Base-by-base conservation (phyloP, 1,139 yeast genomes). In the Petasospora fabianii region DNA sequence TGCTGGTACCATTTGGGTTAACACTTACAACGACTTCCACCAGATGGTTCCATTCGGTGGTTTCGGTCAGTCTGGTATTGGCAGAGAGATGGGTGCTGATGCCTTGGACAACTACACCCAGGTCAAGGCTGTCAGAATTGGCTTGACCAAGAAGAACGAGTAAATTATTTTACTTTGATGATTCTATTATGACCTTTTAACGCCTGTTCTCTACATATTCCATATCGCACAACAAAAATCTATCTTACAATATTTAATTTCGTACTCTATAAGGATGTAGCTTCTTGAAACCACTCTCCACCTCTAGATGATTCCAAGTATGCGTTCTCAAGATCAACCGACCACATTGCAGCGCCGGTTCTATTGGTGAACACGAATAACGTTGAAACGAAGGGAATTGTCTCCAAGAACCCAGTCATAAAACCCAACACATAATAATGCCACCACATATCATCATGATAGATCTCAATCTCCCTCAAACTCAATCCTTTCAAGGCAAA, bases 81-180 rank as follows among this genome's bases (percentile, higher is more conserved):
- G 96, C 60, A 83, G 95, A 70, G 96, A 86, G 73, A 79, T 86
- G 82, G 96, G 96, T 65, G 71, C 69, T 50, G 88, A 83, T 61
- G 95, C 88, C 41, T 75, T 86, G 58, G 85, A 81, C 55, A 83
- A 81, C 76, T 86, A 86, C 74, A 76, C 85, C 47, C 94, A 85
- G 69, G 68, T 69, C 56, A 85, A 85, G 76, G 84, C 94, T 45
- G 90, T 84, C 52, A 77, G 86, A 75, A 85, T 86, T 28, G 81
- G 77, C 44, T 60, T 76, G 41, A 58, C 82, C 54, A 80, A 76
- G 49, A 62, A 71, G 51, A 67, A 79, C 46, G 64, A 69, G 39
- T 86, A 81, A 35, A 58, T 70, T 19, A 22, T 12, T 19, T 24
- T 21, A 18, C 26, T 27, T 56, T 79, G 42, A 33, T 8, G 10